A percentile compares a stretch with the other conserved stretches of the same genome.
Evolutionary conservation across 2,329 filamentous ascomycete genomes (phyloP).

Genomic region (Cytospora piceicola): DNA sequence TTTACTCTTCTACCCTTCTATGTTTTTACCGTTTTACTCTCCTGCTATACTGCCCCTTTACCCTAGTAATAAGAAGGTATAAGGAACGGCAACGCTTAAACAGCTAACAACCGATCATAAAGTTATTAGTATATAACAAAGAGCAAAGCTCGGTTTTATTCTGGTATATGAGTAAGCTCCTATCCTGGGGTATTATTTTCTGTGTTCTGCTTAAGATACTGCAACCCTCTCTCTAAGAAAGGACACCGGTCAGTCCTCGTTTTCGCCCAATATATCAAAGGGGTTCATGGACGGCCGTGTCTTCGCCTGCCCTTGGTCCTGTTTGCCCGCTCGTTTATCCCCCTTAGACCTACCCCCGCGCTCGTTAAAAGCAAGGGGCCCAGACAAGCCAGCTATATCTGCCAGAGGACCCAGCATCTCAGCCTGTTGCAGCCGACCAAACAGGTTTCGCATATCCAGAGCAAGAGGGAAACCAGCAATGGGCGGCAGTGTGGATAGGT

Average conservation of each 20-base stretch:
- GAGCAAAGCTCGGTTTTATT: no score
- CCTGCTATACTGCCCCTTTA: no score
- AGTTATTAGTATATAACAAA: no score
- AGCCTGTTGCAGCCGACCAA: constrained; percentile 7
- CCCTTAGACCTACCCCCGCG: neutral
- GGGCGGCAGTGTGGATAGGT: constrained; percentile 23
- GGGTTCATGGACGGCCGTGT: constrained; percentile 8
- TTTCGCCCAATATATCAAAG: constrained; percentile 11
- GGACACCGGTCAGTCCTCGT: neutral
- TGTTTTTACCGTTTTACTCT: no score
- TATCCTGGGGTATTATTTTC: neutral
- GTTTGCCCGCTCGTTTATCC: neutral
- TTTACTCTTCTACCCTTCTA: no score
- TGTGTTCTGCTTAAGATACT: neutral
- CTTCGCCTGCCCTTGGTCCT: neutral
- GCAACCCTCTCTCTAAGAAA: neutral
- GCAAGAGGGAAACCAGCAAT: constrained; percentile 19
- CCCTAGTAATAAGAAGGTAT: no score
- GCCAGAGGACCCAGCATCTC: constrained; percentile 3
- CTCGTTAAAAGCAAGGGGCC: neutral
- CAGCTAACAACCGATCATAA: no score
- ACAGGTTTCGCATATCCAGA: constrained; percentile 10
- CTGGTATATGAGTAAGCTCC: no score
- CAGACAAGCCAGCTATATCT: neutral
- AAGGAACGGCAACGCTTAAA: no score